Base-by-base conservation (phyloP, 345 rosid species). In the thale cress (Arabidopsis thaliana) region DNA sequence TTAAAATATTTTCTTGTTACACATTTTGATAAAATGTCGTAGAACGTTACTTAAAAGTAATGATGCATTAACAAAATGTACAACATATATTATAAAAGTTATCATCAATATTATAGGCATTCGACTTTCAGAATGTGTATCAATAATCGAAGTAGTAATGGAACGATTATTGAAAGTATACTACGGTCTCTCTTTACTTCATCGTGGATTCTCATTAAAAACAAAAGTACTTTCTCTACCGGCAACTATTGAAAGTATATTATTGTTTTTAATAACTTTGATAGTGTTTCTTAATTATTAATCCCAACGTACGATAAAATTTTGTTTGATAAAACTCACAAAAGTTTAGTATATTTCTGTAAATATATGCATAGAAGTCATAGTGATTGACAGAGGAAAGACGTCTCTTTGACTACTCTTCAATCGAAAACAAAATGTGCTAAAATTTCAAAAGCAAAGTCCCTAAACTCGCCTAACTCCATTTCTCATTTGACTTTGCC, bases 401-500 rank as follows among this genome's bases (percentile, higher is more conserved):
- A 77, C 77, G 76, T 71, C 55, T 77, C 80, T 77, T 77, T 77
- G 80, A 77, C 76, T 49, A 42, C 69, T 65, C 67, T 46, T 46
- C 59, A 13, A 25, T 37, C 67, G 22, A 41, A 45, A 64, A 76
- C 58, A 60, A 64, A 64, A 63, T 70, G 76, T 55, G 66, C 55
- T 40, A 56, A 4, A 64, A 0, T 30, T 71, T 71, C 67, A 71
- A 77, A 70, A 77, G 80, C 62, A 49, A 77, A 65, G 71, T 71
- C 80, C 61, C 8, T 30, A 71, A 71, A 64, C 72, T 71, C 67
- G 80, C 80, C 80, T 77, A 77, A 77, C 76, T 64, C 72, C 67
- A 71, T 71, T 71, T 63, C 58, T 69, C 75, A 77, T 71, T 58
- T 77, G 72, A 77, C 80, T 77, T 64, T 77, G 61, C 77, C 32